A percentile compares a stretch with the other conserved stretches of the same genome.
These are phyloP conservation scores for Exobasidium rhododendri DNA, from an alignment of 1,284 basidiomycete genomes.

Conservation along the genomic window DNA sequence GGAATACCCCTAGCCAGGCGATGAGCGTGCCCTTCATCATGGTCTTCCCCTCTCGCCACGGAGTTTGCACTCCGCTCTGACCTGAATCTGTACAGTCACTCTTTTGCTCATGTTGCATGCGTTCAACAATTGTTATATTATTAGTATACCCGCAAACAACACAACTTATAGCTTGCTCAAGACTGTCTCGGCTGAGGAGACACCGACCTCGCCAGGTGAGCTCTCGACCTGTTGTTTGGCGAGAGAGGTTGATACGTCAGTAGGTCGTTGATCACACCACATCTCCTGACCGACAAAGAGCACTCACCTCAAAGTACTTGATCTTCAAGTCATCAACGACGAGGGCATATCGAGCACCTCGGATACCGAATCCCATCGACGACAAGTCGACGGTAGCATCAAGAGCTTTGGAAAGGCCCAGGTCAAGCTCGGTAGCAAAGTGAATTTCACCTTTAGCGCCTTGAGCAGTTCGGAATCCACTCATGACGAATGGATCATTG, in stretches of 20 bases:
- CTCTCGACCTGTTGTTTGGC: conserved; percentile 17
- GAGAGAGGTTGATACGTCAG: not conserved
- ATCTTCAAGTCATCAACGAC: conserved; percentile 68
- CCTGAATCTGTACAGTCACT: no score
- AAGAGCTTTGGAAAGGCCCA: conserved; percentile 65
- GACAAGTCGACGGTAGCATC: conserved; percentile 67
- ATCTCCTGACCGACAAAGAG: no score
- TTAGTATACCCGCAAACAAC: no score
- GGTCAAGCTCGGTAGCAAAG: conserved; percentile 65
- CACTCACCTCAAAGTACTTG: conserved; percentile 16
- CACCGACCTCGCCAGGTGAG: conserved; percentile 60
- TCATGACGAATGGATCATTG: conserved; percentile 52
- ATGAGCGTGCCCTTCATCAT: not conserved
- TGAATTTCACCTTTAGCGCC: conserved; percentile 71
- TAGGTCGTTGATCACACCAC: not conserved
- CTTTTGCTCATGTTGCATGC: no score
- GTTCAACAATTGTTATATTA: no score
- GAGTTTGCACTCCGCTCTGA: no score
- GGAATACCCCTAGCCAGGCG: conserved; percentile 11
- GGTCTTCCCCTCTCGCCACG: no score
- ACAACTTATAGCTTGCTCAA: conserved; percentile 62
- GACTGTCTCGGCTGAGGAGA: conserved; percentile 67
- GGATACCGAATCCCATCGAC: conserved; percentile 62
- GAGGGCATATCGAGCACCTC: conserved; percentile 69
- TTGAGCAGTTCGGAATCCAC: conserved; percentile 67